These are phyloP conservation scores for Cyclospora cayetanensis DNA, from an alignment of 169 alveolate genomes.

Conservation along the genomic window DNA sequence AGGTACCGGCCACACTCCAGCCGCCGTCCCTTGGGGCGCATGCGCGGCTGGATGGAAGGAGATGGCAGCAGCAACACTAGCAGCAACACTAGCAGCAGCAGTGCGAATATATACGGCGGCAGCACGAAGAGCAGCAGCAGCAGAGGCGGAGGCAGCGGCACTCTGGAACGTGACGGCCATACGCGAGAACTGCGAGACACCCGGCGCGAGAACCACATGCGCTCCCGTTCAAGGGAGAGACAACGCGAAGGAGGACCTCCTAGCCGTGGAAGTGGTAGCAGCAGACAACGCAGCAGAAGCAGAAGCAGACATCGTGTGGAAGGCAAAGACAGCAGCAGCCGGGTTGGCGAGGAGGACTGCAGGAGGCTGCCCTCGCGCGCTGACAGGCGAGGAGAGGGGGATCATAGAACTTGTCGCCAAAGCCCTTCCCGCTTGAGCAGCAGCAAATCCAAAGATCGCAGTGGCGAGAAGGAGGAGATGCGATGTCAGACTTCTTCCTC, in stretches of 20 bases:
- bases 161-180: neutral
- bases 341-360: neutral
- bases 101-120: neutral
- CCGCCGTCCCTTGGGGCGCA: slow-evolving; percentile 45
- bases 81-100: neutral
- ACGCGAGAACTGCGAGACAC: neutral
- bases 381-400: neutral
- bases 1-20: slow-evolving; percentile 24
- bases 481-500: neutral
- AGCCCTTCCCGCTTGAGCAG: slow-evolving; percentile 25
- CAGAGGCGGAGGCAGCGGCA: neutral
- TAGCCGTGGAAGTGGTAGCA: slow-evolving; percentile 8
- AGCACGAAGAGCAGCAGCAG: neutral
- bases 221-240: slow-evolving; percentile 29
- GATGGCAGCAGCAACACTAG: slow-evolving; percentile 38
- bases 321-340: neutral
- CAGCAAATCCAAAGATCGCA: neutral
- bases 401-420: neutral
- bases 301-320: neutral
- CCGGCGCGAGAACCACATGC: slow-evolving; percentile 10
- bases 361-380: neutral
- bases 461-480: neutral
- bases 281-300: slow-evolving; percentile 47
- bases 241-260: neutral
- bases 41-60: slow-evolving; percentile 50